These are phyloP conservation scores for Crucihimalaya himalaica DNA, from an alignment of 345 rosid genomes.

Conservation along the genomic window DNA sequence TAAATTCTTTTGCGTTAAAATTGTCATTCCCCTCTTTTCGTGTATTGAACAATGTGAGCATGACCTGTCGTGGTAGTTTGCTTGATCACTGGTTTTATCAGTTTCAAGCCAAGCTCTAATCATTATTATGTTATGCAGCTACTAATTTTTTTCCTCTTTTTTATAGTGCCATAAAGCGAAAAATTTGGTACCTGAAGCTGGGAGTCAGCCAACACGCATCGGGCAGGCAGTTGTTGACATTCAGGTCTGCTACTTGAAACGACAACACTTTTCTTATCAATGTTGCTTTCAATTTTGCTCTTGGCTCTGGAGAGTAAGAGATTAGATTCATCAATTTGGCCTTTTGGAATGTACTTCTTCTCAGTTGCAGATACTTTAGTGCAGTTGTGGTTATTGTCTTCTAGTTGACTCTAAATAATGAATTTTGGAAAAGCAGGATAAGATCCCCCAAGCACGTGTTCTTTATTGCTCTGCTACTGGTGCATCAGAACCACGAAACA, in stretches of 20 bases:
- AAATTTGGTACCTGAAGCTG: conserved; percentile 98
- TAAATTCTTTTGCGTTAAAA: conserved; percentile 9
- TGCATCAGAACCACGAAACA: conserved; percentile 98
- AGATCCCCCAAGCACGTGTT: conserved; percentile 93
- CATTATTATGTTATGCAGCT: conserved; percentile 35
- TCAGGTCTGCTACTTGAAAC: conserved; percentile 65
- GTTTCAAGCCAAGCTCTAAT: background rate
- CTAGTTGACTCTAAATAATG: conserved; percentile 33
- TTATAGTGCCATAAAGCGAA: conserved; percentile 97
- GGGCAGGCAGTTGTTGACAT: conserved; percentile 97
- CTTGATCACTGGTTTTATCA: conserved; percentile 17
- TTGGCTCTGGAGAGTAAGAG: conserved; percentile 3
- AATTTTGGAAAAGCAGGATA: conserved; percentile 65
- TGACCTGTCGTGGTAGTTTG: conserved; percentile 24
- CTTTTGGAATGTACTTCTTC: conserved; percentile 17
- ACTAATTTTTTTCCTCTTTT: conserved; percentile 43
- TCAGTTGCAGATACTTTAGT: conserved; percentile 29
- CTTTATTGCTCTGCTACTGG: conserved; percentile 99
- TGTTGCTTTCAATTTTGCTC: conserved; percentile 3
- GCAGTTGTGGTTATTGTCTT: conserved; percentile 15
- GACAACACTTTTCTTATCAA: conserved; percentile 1
- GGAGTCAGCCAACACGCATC: conserved; percentile 97
- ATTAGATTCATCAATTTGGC: conserved; percentile 13
- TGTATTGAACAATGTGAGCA: conserved; percentile 27
- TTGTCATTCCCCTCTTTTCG: background rate